Evolutionary conservation across 2,329 filamentous ascomycete genomes (phyloP).

Genomic region (Fusarium papillatum): DNA sequence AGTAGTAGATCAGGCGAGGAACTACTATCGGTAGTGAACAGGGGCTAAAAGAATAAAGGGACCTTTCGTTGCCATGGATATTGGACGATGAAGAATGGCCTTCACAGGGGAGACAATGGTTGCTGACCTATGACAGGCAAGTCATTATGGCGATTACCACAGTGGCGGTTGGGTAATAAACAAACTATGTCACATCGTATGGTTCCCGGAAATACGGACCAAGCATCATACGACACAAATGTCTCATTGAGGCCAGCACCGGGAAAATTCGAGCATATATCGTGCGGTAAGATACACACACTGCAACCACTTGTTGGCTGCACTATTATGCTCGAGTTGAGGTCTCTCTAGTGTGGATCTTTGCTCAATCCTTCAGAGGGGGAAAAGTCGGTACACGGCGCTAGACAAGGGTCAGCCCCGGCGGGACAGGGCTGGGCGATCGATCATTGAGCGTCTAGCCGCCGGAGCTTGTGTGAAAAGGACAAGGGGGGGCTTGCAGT

Average conservation of each 20-base stretch:
- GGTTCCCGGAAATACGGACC: background rate
- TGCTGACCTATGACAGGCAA: background rate
- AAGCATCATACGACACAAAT: constrained; percentile 1
- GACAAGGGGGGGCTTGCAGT: constrained; percentile 26
- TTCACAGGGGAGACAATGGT: background rate
- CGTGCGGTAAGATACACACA: background rate
- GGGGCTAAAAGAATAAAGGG: background rate
- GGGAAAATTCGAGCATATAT: background rate
- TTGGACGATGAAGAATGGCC: background rate
- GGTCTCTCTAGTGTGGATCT: background rate
- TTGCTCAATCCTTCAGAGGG: background rate
- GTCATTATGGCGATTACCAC: background rate
- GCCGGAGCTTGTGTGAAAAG: constrained; percentile 32
- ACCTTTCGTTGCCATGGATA: background rate
- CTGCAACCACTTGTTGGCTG: constrained; percentile 3
- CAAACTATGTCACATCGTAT: background rate
- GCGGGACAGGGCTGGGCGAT: constrained; percentile 2
- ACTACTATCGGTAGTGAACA: background rate
- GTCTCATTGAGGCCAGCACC: background rate
- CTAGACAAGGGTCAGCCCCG: constrained; percentile 11
- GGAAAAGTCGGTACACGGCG: background rate
- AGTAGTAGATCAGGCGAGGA: background rate
- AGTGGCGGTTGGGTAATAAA: no score
- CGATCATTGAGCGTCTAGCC: constrained; percentile 32
- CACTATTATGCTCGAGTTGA: background rate